These are phyloP conservation scores for Phaffia tasmanica DNA, from an alignment of 768 basidiomycete genomes.

Conservation along the genomic window DNA sequence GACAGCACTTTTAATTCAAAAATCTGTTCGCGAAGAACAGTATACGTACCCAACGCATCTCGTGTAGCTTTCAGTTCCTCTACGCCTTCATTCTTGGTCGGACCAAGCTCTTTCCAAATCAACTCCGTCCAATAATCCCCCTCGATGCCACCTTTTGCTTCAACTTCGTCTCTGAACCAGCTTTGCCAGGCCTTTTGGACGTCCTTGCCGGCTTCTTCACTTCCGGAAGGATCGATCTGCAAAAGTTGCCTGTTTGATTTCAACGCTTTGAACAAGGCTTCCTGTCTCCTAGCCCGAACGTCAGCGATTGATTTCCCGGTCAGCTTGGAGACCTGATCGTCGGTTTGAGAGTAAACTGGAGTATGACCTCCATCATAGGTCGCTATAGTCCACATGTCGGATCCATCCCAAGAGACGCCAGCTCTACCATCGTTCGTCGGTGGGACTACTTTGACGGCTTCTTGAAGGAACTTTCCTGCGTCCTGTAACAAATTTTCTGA, in stretches of 20 bases:
- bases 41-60: conserved; percentile 50
- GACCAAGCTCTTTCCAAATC: conserved; percentile 44
- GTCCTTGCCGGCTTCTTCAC: conserved; percentile 50
- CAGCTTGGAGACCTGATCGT: conserved; percentile 31
- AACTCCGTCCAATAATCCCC: conserved; percentile 50
- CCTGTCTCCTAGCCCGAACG: conserved; percentile 53
- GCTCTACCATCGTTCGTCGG: conserved; percentile 48
- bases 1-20: not conserved
- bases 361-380: conserved; percentile 29
- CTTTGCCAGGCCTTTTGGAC: conserved; percentile 47
- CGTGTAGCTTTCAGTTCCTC: conserved; percentile 47
- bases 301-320: conserved; percentile 42
- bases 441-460: conserved; percentile 86
- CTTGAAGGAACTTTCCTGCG: conserved; percentile 55
- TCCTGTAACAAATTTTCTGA: conserved; percentile 37
- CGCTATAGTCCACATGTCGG: conserved; percentile 63
- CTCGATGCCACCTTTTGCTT: conserved; percentile 49
- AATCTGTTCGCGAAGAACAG: not conserved
- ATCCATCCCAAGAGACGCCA: conserved; percentile 63
- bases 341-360: conserved; percentile 24
- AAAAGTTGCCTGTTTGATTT: conserved; percentile 64
- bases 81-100: conserved; percentile 44
- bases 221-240: conserved; percentile 60
- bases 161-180: conserved; percentile 51
- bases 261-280: conserved; percentile 61